A percentile compares a stretch with the other conserved stretches of the same genome.
phyloP scores from a whole-genome alignment of 2,329 filamentous ascomycete genomes.

The Ceratocystis destructans region DNA sequence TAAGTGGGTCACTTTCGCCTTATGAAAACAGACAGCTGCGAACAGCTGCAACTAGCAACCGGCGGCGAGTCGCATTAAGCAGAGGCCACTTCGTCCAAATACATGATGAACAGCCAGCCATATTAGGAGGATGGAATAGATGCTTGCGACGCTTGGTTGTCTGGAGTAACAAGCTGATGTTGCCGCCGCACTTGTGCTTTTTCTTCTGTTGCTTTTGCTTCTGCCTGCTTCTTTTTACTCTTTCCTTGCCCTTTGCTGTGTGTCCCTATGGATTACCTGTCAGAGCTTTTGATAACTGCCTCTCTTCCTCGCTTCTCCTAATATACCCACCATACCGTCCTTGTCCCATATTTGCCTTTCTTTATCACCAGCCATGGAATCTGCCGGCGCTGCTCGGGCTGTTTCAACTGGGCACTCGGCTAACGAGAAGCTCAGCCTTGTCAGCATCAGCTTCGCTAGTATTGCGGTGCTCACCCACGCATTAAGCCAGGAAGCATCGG shows the following conservation, averaged over 20 bases:
- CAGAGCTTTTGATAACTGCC: background rate
- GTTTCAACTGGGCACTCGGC: slow-evolving; percentile 33
- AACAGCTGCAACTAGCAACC: background rate
- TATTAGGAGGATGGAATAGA: background rate
- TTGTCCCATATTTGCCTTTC: background rate
- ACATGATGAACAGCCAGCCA: background rate
- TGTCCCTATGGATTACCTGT: background rate
- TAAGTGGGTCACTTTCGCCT: background rate
- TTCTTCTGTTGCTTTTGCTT: background rate
- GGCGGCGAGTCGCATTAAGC: background rate
- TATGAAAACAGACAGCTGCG: background rate
- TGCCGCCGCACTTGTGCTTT: background rate
- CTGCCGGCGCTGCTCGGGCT: slow-evolving; percentile 11
- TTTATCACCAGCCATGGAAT: background rate
- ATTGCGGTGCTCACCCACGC: slow-evolving; percentile 65
- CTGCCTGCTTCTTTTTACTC: background rate
- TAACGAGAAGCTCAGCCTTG: slow-evolving; percentile 40
- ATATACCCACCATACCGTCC: background rate
- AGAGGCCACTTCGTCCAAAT: slow-evolving; percentile 2
- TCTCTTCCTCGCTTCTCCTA: background rate
- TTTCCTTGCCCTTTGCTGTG: background rate
- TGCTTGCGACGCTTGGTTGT: background rate
- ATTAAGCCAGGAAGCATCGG: slow-evolving; percentile 60
- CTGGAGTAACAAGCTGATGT: background rate
- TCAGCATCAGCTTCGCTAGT: slow-evolving; percentile 54